Conservation (phyloP, 1,139 yeast genomes). For the Saccharomyces hybrid region DNA sequence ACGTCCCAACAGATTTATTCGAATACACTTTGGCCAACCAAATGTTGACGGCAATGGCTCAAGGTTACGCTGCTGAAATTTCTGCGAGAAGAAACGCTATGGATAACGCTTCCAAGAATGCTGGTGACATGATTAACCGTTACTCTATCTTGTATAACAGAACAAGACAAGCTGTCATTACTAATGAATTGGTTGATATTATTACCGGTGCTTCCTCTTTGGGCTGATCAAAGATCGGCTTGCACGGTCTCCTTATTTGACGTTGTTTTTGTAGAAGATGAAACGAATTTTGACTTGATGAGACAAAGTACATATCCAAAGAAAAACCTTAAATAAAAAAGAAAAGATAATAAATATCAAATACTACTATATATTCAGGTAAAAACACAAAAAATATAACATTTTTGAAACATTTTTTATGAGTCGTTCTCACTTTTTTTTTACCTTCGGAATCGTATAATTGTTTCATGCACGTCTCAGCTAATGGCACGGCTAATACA, state of each 20-base stretch:
- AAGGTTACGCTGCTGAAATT: slow-evolving; percentile 96
- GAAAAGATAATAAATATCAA: background rate
- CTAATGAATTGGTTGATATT: slow-evolving; percentile 98
- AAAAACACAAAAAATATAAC: background rate
- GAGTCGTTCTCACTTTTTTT: background rate
- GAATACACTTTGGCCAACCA: slow-evolving; percentile 89
- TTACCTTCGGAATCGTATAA: background rate
- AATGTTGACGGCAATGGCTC: slow-evolving; percentile 87
- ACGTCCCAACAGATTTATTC: slow-evolving; percentile 53
- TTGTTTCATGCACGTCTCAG: background rate
- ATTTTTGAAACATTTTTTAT: background rate
- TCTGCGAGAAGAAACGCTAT: slow-evolving; percentile 99
- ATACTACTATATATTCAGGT: background rate
- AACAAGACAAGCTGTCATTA: slow-evolving; percentile 99
- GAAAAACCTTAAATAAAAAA: background rate
- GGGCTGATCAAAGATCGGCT: slow-evolving; percentile 44
- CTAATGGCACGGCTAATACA: background rate
- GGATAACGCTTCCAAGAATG: slow-evolving; percentile 99
- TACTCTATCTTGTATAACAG: slow-evolving; percentile 97
- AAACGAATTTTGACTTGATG: slow-evolving; percentile 1
- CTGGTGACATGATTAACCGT: slow-evolving; percentile 95
- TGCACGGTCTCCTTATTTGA: slow-evolving; percentile 1
- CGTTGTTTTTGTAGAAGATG: background rate
- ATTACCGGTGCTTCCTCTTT: slow-evolving; percentile 99
- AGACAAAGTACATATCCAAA: background rate